Evolutionary conservation across 345 rosid genomes (phyloP), one percentile per base, ranked within the genome.

Genomic region (Jatropha curcas): DNA sequence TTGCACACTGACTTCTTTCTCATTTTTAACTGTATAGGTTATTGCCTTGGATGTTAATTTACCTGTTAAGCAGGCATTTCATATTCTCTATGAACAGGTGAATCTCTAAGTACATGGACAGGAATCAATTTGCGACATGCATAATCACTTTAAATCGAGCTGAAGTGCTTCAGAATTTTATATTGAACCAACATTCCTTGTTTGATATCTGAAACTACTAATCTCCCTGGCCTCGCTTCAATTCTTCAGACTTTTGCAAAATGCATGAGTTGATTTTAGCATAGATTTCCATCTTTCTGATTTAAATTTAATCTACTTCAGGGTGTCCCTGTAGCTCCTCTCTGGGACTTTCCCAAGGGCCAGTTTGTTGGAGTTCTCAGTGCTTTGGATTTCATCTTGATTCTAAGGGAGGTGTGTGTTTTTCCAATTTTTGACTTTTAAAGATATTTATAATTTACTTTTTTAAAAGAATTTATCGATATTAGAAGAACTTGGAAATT

Each of bases 21-120:
- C 27, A 51, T 60, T 45, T 13, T 77, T 53, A 65, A 61, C 55
- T 55, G 64, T 62, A 62, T 87, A 95, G 99, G 94, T 95, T 62
- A 81, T 93, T 73, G 96, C 94, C 28, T 85, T 95, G 92, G 99
- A 95, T 85, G 91, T 92, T 75, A 86, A 84, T 79, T 82, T 92
- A 77, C 97, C 99, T 16, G 99, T 95, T 79, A 92, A 95, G 84
- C 99, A 92, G 86, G 99, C 99, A 74, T 95, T 95, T 70, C 99
- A 95, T 82, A 86, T 91, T 82, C 91, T 95, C 59, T 80, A 92
- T 76, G 99, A 95, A 79, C 99, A 95, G 97, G 99, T 92, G 78
- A 79, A 52, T 69, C 57, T 82, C 79, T 60, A 64, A 20, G 3
- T 22, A 4, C 13, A 11, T 5, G 14, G 63, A 46, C 41, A 61